Base-by-base conservation (phyloP, 2,329 filamentous ascomycete genomes). In the Cylindrodendrum hubeiense region DNA sequence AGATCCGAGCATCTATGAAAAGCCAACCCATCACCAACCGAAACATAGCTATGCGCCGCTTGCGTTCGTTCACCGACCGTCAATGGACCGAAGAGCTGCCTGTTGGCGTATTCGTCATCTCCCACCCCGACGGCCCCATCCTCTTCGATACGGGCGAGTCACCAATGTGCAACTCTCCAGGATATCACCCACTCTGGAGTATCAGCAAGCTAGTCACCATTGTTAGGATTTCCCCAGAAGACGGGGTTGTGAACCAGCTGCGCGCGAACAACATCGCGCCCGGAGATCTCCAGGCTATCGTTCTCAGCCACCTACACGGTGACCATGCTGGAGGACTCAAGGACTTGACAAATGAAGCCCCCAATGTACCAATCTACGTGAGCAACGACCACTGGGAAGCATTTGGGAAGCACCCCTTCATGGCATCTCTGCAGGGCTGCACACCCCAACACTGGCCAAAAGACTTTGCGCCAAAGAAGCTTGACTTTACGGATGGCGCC, bases 61-160 rank as follows among this genome's bases (percentile, higher is more conserved):
- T 52, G 12, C 39, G 54, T 2, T 52, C 53, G 8, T 59, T 63
- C 22, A 63, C 60, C 1, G 60, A 59, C 30, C 53, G 60, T 13
- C 34, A 26, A 13, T 63, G 60, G 60, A 58, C 60, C 12, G 53
- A 53, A 49, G 4, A 44, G 22, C 37, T 59, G 12, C 54, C 60
- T 1, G 53, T 63, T 44, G 60, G 60, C 22, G 55, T 57, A 10
- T 63, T 59, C 37, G 26, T 63, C n/a, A 47, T 63, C 28, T 46
- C 21, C 13, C 53, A 63, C 30, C 60, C 53, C 37, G 39, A 47
- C 15, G 60, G 53, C 2, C 60, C 60, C 1, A 46, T 63, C 9
- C 53, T 63, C 2, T 63, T 63, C 22, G 60, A 63, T 46, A 63
- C 53, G 1, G 54, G 54, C 15, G 60, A 63, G 47, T 63, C 60